Conservation (phyloP, 768 basidiomycete species). For the Candolleomyces eurysporus region DNA sequence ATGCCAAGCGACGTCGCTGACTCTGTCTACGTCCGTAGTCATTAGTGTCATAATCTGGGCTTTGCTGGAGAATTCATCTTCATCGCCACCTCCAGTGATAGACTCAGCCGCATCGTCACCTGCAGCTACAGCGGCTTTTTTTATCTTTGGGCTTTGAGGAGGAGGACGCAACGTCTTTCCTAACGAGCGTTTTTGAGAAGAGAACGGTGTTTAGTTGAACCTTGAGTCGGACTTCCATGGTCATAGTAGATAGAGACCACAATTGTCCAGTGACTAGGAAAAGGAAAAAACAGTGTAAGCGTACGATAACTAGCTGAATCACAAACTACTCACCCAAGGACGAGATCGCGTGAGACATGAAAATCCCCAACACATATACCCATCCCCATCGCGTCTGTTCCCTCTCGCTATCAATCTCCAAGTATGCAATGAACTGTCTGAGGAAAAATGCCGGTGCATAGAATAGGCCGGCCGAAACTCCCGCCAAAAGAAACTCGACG, state of each 20-base stretch:
- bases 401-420: conserved; percentile 61
- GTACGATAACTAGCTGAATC: background rate
- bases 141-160: conserved; percentile 17
- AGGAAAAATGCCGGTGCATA: conserved; percentile 69
- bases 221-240: conserved; percentile 65
- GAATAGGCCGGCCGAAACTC: conserved; percentile 57
- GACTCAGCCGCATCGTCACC: conserved; percentile 2
- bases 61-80: conserved; percentile 63
- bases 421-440: conserved; percentile 54
- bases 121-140: conserved; percentile 10
- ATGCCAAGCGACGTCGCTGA: conserved; percentile 83
- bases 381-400: conserved; percentile 68
- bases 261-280: conserved; percentile 60
- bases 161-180: conserved; percentile 77
- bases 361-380: conserved; percentile 49
- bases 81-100: conserved; percentile 30
- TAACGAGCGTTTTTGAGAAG: conserved; percentile 81
- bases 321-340: conserved; percentile 28
- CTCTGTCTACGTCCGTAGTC: conserved; percentile 91
- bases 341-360: conserved; percentile 28
- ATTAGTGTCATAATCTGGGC: conserved; percentile 92
- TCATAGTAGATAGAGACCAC: conserved; percentile 68
- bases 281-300: background rate
- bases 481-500: conserved; percentile 49
- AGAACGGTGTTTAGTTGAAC: conserved; percentile 79